Evolutionary conservation across 2,329 filamentous ascomycete species (phyloP), one percentile per base, ranked within the genome.

Genomic region (Curvularia sp.): DNA sequence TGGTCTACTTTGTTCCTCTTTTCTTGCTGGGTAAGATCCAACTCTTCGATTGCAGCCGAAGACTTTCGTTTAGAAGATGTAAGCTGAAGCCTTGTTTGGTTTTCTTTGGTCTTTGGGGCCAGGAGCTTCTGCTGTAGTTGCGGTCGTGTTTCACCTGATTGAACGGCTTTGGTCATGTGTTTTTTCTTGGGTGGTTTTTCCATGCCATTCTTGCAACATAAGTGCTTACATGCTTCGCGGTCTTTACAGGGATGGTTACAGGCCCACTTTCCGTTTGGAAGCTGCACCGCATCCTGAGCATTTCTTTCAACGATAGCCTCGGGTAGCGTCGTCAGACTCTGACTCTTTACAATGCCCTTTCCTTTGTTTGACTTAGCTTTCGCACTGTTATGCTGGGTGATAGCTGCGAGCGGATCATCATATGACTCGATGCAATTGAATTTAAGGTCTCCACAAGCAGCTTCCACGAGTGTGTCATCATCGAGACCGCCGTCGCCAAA

Each of bases 161-260:
- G 27, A 2, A 53, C 38, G 43, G 68, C 67, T 60, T 77, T 78
- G 30, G 63, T 55, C 9, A 38, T 60, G 42, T 74, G 64, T 38
- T 79, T 69, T 39, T 79, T 69, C 66, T 84, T 84, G 5, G 76
- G 80, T 57, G 86, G 87, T 61, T 87, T 91, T 34, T 90, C 86
- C 18, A 90, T 70, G 0, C 91, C 91, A 59, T 91, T 86, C 23
- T 83, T 83, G 68, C 91, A 94, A 68, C 91, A 94, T 34, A 84
- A 75, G 67, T 94, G 91, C 65, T 87, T 90, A 74, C 91, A 93
- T 9, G 71, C 77, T 38, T 73, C 78, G 65, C 85, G 87, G 64
- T 88, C 80, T 66, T 84, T 86, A 78, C 91, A 93, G 18, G 75
- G 75, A 69, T 94, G 91, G 57, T 89, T 89, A 76, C 91, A 94